Conservation (phyloP, 1,284 basidiomycete genomes). For the Malassezia arunalokei region DNA sequence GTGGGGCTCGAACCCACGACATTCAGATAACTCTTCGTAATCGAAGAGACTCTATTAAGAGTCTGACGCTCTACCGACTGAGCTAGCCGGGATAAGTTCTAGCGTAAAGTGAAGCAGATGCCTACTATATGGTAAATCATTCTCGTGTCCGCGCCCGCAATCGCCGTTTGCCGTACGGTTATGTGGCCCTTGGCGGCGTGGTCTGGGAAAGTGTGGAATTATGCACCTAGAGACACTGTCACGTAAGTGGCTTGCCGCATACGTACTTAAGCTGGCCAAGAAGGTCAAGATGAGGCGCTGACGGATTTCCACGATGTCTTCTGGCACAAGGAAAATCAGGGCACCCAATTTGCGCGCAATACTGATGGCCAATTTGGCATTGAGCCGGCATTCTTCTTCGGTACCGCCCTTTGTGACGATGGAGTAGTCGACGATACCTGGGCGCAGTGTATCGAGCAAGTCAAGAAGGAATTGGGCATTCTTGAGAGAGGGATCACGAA, state of each 20-base stretch:
- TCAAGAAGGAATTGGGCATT: slow-evolving; percentile 89
- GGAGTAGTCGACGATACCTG: slow-evolving; percentile 85
- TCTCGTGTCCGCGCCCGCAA: too few relatives aligned
- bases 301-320: slow-evolving; percentile 52
- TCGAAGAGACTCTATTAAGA: slow-evolving; percentile 21
- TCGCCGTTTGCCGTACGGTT: too few relatives aligned
- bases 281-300: slow-evolving; percentile 51
- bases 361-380: slow-evolving; percentile 78
- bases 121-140: too few relatives aligned
- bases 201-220: not conserved
- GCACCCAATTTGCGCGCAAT: slow-evolving; percentile 95
- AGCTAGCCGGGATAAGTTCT: slow-evolving; percentile 28
- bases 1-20: slow-evolving; percentile 28
- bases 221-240: slow-evolving; percentile 3
- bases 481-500: slow-evolving; percentile 83
- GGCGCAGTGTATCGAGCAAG: slow-evolving; percentile 74
- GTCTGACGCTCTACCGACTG: slow-evolving; percentile 36
- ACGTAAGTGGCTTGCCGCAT: not conserved
- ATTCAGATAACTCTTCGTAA: slow-evolving; percentile 19
- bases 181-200: too few relatives aligned
- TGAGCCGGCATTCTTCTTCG: slow-evolving; percentile 81
- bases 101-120: too few relatives aligned
- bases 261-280: slow-evolving; percentile 50
- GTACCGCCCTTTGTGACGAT: slow-evolving; percentile 60
- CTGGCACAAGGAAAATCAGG: slow-evolving; percentile 91